Evolutionary conservation across 2,329 filamentous ascomycete genomes (phyloP).

Genomic region (Knoxdaviesia capensis): DNA sequence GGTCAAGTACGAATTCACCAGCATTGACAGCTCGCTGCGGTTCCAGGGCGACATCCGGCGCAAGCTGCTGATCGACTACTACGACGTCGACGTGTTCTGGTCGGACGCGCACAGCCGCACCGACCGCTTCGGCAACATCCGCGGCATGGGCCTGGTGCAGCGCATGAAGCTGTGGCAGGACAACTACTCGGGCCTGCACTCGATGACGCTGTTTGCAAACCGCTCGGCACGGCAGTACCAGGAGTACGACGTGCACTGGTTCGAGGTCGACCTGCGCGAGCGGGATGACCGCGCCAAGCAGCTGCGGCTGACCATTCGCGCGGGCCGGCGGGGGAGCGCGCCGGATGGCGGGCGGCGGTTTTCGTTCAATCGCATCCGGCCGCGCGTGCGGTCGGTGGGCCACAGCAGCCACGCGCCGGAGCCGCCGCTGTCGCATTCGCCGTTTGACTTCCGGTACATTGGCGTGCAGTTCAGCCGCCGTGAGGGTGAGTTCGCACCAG

Average conservation of each 20-base stretch:
- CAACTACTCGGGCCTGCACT: constrained; percentile 24
- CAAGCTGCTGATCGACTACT: constrained; percentile 28
- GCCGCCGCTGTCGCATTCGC: neutral
- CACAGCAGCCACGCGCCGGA: constrained; percentile 8
- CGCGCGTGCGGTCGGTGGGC: constrained; percentile 14
- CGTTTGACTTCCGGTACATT: constrained; percentile 24
- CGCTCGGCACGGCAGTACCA: constrained; percentile 23
- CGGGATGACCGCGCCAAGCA: constrained; percentile 24
- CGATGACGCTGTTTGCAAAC: constrained; percentile 25
- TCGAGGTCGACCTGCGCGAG: constrained; percentile 24
- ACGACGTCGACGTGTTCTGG: constrained; percentile 31
- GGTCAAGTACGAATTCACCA: constrained; percentile 29
- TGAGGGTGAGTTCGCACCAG: constrained; percentile 17
- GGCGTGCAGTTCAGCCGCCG: constrained; percentile 27
- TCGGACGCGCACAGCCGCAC: constrained; percentile 25
- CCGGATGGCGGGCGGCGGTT: constrained; percentile 19
- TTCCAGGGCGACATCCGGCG: constrained; percentile 28
- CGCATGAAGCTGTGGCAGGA: constrained; percentile 31
- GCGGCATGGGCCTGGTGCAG: constrained; percentile 29
- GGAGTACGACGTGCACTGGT: constrained; percentile 25
- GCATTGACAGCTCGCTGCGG: constrained; percentile 22
- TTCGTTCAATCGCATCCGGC: constrained; percentile 22
- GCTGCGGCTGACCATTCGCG: constrained; percentile 19
- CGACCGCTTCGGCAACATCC: constrained; percentile 27
- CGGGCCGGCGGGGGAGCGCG: constrained; percentile 19